Conservation (phyloP, 2,329 filamentous ascomycete genomes). For the Rhynchosporium agropyri region DNA sequence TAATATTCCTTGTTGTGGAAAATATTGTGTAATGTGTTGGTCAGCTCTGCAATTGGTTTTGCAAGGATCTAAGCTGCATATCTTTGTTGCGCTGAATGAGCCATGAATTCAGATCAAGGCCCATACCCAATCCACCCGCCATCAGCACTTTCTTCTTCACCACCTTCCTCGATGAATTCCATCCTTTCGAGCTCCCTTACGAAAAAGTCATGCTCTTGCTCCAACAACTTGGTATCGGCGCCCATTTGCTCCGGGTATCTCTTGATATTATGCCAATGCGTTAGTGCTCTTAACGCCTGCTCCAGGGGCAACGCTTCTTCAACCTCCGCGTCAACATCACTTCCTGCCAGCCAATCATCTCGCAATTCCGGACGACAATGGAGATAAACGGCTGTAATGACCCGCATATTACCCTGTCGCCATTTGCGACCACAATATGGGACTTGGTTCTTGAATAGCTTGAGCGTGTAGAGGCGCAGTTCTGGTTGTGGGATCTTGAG, state of each 20-base stretch:
- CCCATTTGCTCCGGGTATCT: slow-evolving; percentile 78
- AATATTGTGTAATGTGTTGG: neutral
- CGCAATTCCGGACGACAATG: slow-evolving; percentile 90
- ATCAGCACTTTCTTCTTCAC: slow-evolving; percentile 46
- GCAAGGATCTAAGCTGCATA: neutral
- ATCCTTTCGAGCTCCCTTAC: slow-evolving; percentile 74
- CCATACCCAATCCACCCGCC: slow-evolving; percentile 37
- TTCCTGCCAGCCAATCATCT: slow-evolving; percentile 92
- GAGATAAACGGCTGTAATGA: slow-evolving; percentile 95
- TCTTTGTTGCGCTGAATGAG: neutral
- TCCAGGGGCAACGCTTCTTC: slow-evolving; percentile 91
- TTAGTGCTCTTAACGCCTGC: slow-evolving; percentile 84
- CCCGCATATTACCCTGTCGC: slow-evolving; percentile 97
- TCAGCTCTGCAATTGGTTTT: neutral
- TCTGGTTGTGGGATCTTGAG: slow-evolving; percentile 88
- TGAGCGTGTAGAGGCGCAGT: slow-evolving; percentile 90
- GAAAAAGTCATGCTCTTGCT: slow-evolving; percentile 80
- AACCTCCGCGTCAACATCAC: slow-evolving; percentile 89
- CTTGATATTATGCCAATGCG: slow-evolving; percentile 91
- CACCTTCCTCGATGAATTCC: slow-evolving; percentile 46
- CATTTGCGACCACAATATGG: slow-evolving; percentile 98
- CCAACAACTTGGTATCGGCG: slow-evolving; percentile 55
- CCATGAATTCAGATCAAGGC: neutral
- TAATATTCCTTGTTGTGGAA: neutral
- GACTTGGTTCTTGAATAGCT: slow-evolving; percentile 98